Evolutionary conservation across 441 rosid genomes (phyloP), one percentile per base, ranked within the genome.

Genomic region (Croton setiger): DNA sequence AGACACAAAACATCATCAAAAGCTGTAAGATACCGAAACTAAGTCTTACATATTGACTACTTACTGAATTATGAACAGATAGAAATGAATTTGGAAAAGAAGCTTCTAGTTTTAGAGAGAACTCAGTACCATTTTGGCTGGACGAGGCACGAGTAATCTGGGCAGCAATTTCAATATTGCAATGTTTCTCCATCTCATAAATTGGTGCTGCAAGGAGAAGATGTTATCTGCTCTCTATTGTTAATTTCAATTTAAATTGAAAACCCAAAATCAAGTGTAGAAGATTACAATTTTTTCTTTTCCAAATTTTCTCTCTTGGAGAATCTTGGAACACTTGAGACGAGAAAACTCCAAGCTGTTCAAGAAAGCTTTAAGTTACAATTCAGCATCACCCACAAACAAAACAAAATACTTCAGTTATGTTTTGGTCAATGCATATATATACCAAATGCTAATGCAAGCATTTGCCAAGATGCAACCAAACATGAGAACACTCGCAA

Each of bases 281-380:
- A 47, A 44, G 68, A 62, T 72, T 82, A 92, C 99, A 95, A 74
- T 81, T 80, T 82, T 92, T 89, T 72, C 87, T 86, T 79, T 87
- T 90, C 89, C 87, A 83, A 72, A 84, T 79, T 78, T 87, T 90
- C 52, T 89, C 94, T 68, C 81, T 81, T 4, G 95, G 88, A 80
- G 96, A 90, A 72, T 90, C 97, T 85, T 90, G 96, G 79, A 95
- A 88, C 48, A 95, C 96, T 73, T 92, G 98, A 73, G 99, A 89
- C 60, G 97, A 95, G 82, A 95, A 92, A 33, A 90, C 95, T 75
- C 99, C 99, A 31, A 95, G 99, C 99, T 95, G 88, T 78, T 72
- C 65, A 74, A 78, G 66, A 73, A 70, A 75, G 47, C 52, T 13
- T 49, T 53, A 68, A 45, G 68, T 72, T 65, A 67, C 75, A 39